These are phyloP conservation scores for Scytalidium lignicola DNA, from an alignment of 2,329 filamentous ascomycete genomes.

Conservation along the genomic window DNA sequence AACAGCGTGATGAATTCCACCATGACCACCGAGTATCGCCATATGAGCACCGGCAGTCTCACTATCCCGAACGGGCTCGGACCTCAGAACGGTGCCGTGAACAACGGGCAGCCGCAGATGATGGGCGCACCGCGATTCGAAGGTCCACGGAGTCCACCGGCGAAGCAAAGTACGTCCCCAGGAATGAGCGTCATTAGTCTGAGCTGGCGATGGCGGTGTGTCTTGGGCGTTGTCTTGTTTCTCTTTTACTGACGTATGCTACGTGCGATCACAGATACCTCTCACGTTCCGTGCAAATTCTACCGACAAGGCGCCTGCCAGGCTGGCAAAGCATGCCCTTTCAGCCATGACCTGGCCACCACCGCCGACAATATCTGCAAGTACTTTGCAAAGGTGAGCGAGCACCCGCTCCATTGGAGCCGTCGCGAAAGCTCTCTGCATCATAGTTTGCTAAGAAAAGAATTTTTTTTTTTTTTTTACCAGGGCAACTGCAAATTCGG, in stretches of 20 bases:
- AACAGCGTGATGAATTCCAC: conserved; percentile 19
- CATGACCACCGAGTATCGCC: conserved; percentile 44
- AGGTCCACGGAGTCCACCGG: conserved; percentile 58
- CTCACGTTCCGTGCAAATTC: conserved; percentile 99
- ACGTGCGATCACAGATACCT: conserved; percentile 63
- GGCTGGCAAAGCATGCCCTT: conserved; percentile 92
- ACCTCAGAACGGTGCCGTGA: conserved; percentile 6
- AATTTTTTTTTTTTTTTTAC: too few species aligned
- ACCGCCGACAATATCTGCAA: conserved; percentile 91
- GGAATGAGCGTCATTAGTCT: not conserved
- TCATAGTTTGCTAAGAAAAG: too few species aligned
- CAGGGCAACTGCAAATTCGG: conserved; percentile 99
- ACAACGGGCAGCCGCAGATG: conserved; percentile 9
- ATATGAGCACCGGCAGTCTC: conserved; percentile 51
- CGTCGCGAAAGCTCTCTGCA: too few species aligned
- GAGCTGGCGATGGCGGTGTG: conserved; percentile 6
- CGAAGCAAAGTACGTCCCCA: conserved; percentile 39
- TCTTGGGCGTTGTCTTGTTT: not conserved
- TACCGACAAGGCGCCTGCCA: conserved; percentile 94
- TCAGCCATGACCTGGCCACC: conserved; percentile 85
- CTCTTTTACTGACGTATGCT: not conserved
- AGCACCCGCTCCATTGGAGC: not conserved
- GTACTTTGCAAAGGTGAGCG: conserved; percentile 89
- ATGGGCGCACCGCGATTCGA: conserved; percentile 43
- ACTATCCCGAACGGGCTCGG: conserved; percentile 10